Evolutionary conservation across 73 alveolate species (phyloP).

Genomic region (Tetrahymena borealis): DNA sequence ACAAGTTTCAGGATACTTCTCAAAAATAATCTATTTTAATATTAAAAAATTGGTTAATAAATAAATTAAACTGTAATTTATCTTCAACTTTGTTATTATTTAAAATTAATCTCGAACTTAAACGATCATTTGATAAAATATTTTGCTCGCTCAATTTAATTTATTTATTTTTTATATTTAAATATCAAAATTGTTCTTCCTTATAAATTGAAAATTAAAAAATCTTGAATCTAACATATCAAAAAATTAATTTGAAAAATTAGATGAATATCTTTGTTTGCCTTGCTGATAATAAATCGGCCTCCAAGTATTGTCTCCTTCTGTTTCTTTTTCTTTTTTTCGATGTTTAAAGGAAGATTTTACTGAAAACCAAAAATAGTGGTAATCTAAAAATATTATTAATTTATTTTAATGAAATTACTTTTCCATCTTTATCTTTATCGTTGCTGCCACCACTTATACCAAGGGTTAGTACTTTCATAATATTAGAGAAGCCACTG

Average conservation of each 20-base stretch:
- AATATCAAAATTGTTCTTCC: too few species aligned
- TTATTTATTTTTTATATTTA: too few species aligned
- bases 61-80: too few species aligned
- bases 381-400: background rate
- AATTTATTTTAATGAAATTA: background rate
- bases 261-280: background rate
- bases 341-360: background rate
- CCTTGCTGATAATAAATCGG: background rate
- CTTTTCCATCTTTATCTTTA: background rate
- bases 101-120: conserved; percentile 9
- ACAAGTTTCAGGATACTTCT: conserved; percentile 24
- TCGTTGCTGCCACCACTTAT: background rate
- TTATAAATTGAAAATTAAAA: too few species aligned
- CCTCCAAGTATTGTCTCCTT: background rate
- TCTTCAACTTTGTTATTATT: background rate
- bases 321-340: background rate
- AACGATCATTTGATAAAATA: too few species aligned
- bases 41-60: too few species aligned
- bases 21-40: background rate
- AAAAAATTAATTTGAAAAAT: too few species aligned
- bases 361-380: background rate
- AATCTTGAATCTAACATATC: too few species aligned
- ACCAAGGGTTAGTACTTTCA: conserved; percentile 33
- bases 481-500: background rate
- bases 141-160: too few species aligned